A percentile compares a stretch with the other conserved stretches of the same genome.
phyloP scores from a whole-genome alignment of 148 eudicot species.

The Camellia lanceoleosa region DNA sequence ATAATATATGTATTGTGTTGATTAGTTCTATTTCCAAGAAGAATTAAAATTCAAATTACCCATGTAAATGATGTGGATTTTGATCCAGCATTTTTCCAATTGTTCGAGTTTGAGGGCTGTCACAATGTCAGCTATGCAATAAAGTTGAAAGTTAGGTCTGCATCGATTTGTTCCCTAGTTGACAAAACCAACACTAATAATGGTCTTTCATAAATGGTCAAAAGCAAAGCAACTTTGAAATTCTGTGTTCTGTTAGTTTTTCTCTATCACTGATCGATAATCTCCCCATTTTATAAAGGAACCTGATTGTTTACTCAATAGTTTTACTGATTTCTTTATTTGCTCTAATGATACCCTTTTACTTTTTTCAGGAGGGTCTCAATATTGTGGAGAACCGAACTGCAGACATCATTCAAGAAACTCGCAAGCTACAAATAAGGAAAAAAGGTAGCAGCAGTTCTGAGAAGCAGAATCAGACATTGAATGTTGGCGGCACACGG shows the following conservation, averaged over 20 bases:
- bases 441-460: slow-evolving; percentile 40
- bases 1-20: background rate
- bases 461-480: slow-evolving; percentile 35
- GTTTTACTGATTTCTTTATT: background rate
- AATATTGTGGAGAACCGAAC: slow-evolving; percentile 74
- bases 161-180: background rate
- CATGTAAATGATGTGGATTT: background rate
- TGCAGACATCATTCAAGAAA: slow-evolving; percentile 81
- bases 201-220: background rate
- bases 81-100: background rate
- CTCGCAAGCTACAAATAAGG: slow-evolving; percentile 60
- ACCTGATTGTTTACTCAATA: background rate
- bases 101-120: background rate
- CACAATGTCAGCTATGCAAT: background rate
- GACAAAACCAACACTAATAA: background rate
- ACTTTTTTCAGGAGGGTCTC: slow-evolving; percentile 65
- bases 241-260: background rate
- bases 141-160: background rate
- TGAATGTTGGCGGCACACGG: slow-evolving; percentile 22
- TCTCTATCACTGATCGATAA: background rate
- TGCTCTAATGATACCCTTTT: background rate
- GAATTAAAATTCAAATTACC: no score
- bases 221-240: no score
- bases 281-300: background rate
- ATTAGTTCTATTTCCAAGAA: no score